Base-by-base conservation (phyloP, 768 basidiomycete genomes). In the Termitomyces sp. region DNA sequence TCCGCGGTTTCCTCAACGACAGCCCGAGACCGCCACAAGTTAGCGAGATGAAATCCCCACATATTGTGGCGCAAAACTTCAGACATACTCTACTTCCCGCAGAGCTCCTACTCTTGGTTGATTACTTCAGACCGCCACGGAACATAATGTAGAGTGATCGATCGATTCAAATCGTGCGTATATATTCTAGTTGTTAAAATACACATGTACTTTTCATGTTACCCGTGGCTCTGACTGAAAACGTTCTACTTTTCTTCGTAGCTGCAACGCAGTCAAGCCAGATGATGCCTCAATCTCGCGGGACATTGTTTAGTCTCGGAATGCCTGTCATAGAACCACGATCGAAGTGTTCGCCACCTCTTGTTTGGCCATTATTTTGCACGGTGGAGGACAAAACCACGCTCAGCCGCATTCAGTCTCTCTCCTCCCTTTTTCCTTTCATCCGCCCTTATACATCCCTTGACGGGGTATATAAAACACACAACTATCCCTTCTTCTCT, bases 401-500 rank as follows among this genome's bases (percentile, higher is more conserved):
- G 54, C 59, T 54, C 20, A 51, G 37, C 41, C 42, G 18, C 29
- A 29, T 50, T 42, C 33, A 36, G 33, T 48, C 28, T 42, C 44
- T 55, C 61, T 64, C 63, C 58, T 62, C 58, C 58, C 57, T 57
- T 57, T 50, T 57, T 58, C 64, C 66, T 65, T 60, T 62, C 56
- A 61, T 58, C 60, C 66, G 59, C 60, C 62, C 62, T 70, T 63
- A 65, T 70, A 69, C 70, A 72, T 72, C 73, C 73, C 74, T 75
- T 72, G 74, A 73, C 72, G 74, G 72, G 74, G 71, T 75, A 61
- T 68, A 62, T 67, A 62, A 64, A 64, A 66, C 65, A 69, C 68
- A 72, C 67, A 62, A 60, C 71, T 71, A 72, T 66, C 62, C 64
- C 62, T 68, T 63, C 59, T 61, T 61, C 62, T 62, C 62, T 65